Evolutionary conservation across 2,329 filamentous ascomycete genomes (phyloP), one percentile per base, ranked within the genome.

Genomic region (Septoria petroselini): DNA sequence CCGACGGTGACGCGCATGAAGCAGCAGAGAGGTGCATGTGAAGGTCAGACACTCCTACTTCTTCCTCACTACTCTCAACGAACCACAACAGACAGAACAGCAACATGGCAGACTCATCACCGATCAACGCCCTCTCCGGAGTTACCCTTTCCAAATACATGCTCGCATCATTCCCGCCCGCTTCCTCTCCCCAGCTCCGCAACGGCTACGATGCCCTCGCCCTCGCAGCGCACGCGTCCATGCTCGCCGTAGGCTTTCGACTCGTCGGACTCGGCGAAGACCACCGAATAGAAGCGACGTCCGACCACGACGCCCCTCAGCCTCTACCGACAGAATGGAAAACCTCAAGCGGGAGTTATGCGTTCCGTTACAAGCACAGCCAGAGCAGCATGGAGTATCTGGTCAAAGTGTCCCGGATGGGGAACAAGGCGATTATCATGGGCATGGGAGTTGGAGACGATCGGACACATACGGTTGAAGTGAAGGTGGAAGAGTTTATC

Each of bases 341-440:
- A 69, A 74, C 82, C 9, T 80, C 80, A 50, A 81, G 81, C 54
- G 82, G 83, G 11, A 74, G 76, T 39, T 85, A 88, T 66, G 81
- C 85, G 48, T 96, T 97, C 70, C 82, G 90, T 56, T 97, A 97
- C 72, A 82, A 83, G 3, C 91, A 96, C 69, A 76, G 81, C 18
- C 88, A 95, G 66, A 95, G 89, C 0, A 84, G 89, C 12, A 88
- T 91, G 80, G 81, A 85, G 52, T 95, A 86, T 65, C 76, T 95
- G 21, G 68, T 96, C 59, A 91, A 90, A 66, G 72, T 95, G 55
- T 89, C 85, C 67, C 81, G 89, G 45, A 78, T 96, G 61, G 90
- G 91, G 35, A 78, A 78, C 61, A 95, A 91, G 65, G 85, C 86
- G n/a, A 84, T 95, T 54, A 76, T 96, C 31, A 82, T 89, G 61